Percentiles rank a stretch among this genome's conserved stretches.
These are phyloP conservation scores for Ceratocystis eucalypticola DNA, from an alignment of 2,329 filamentous ascomycete genomes.

Conservation along the genomic window DNA sequence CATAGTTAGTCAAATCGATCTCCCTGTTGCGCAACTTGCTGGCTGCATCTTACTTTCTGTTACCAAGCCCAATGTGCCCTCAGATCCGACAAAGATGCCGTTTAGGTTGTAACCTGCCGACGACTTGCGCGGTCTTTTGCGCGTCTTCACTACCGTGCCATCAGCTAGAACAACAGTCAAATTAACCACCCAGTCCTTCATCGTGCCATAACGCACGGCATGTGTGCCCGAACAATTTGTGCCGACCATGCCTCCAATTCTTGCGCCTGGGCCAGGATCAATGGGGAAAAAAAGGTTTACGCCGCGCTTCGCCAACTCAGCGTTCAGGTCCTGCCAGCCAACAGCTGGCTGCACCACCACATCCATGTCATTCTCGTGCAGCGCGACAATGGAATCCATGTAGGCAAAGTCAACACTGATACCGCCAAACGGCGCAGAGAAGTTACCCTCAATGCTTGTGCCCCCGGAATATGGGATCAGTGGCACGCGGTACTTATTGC, in stretches of 20 bases:
- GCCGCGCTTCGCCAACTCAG: constrained; percentile 50
- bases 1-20: too few species aligned
- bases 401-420: constrained; percentile 78
- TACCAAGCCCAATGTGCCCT: constrained; percentile 68
- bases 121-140: constrained; percentile 63
- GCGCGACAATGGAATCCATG: constrained; percentile 69
- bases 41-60: constrained; percentile 43
- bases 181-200: constrained; percentile 81
- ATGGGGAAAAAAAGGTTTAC: constrained; percentile 81
- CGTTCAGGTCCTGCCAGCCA: constrained; percentile 83
- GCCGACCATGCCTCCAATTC: constrained; percentile 72
- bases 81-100: constrained; percentile 63
- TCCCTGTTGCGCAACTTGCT: too few species aligned
- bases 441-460: constrained; percentile 78
- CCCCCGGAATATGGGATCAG: constrained; percentile 82
- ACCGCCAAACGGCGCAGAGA: constrained; percentile 73
- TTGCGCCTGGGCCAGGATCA: constrained; percentile 62
- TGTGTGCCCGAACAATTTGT: constrained; percentile 70
- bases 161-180: constrained; percentile 69
- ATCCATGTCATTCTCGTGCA: constrained; percentile 84
- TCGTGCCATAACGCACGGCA: constrained; percentile 67
- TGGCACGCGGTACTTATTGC: constrained; percentile 65
- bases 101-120: constrained; percentile 77
- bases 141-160: constrained; percentile 65
- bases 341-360: constrained; percentile 83